Evolutionary conservation across 805 yeast genomes (phyloP), one percentile per base, ranked within the genome.

Genomic region (Kodamaea leandrae): DNA sequence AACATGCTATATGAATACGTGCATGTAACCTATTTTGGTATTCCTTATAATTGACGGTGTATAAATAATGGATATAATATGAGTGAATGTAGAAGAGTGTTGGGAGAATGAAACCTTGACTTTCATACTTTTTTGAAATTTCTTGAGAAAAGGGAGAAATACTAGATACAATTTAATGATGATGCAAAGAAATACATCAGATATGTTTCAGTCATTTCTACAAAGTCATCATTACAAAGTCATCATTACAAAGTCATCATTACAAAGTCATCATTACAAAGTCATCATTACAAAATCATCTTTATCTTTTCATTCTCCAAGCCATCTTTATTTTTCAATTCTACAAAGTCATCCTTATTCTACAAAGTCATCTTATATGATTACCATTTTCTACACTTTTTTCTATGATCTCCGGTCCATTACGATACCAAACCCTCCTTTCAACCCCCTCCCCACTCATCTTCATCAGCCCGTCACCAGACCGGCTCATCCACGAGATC

Each of bases 391-490:
- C 19, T 32, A 6, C 25, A 14, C 14, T 24, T 13, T 7, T 21
- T 21, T 13, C n/a, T 8, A 13, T 16, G 27, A 12, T 20, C 18
- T n/a, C 6, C 36, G 23, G 25, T 9, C n/a, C 23, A 23, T 8
- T 4, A n/a, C 25, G 27, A 17, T 8, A 21, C 16, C 28, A 24
- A 20, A 15, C 15, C 13, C 27, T 21, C 19, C 37, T 21, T 10
- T 23, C 20, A 6, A 9, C 26, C 28, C 4, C 9, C 28, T 15
- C 24, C 18, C 18, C 32, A 16, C 6, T 28, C 32, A 28, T n/a
- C 17, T 28, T 13, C 32, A 28, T 28, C 41, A 43, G 41, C 32
- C 30, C 44, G 19, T 26, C 42, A 12, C 51, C 51, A 21, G 41
- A 42, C 33, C 17, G n/a, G 17, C 37, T 47, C 20, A 30, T 47